phyloP scores from a whole-genome alignment of 202 grass and related monocot species.

The Zizania palustris region DNA sequence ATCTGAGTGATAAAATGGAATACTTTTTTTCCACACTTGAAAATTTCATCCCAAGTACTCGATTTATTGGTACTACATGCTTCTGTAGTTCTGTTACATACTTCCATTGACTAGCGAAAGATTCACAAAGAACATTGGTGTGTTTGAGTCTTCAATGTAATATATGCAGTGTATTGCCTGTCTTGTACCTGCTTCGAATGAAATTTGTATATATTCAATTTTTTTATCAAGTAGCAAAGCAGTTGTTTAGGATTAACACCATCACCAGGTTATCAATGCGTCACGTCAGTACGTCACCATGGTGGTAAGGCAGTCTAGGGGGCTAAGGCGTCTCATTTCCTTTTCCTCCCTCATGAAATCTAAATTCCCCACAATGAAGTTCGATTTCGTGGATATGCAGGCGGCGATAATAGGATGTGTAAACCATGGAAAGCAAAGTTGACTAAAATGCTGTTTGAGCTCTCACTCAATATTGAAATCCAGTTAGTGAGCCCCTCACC shows the following conservation, averaged over 20 bases:
- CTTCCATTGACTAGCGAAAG: not conserved
- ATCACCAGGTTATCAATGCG: too few relatives aligned
- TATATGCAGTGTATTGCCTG: not conserved
- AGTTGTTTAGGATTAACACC: not conserved
- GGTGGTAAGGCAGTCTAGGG: too few relatives aligned
- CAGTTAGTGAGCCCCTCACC: too few relatives aligned
- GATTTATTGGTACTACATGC: not conserved
- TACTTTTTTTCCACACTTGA: not conserved
- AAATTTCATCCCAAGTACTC: not conserved
- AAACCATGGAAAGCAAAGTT: too few relatives aligned
- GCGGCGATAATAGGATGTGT: too few relatives aligned
- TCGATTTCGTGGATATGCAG: too few relatives aligned
- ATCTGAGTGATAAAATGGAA: not conserved
- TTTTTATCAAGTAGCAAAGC: constrained; percentile 6
- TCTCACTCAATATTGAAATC: too few relatives aligned
- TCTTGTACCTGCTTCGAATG: constrained; percentile 15
- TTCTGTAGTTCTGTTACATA: constrained; percentile 33
- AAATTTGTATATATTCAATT: constrained; percentile 17
- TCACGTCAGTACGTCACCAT: too few relatives aligned
- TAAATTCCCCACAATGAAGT: too few relatives aligned
- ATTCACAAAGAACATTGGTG: not conserved
- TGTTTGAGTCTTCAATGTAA: not conserved
- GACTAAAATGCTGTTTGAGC: too few relatives aligned
- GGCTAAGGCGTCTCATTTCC: too few relatives aligned
- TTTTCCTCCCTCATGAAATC: too few relatives aligned